Evolutionary conservation across 2,329 filamentous ascomycete species (phyloP), one percentile per base, ranked within the genome.

Genomic region (Apiospora rasikravindrae): DNA sequence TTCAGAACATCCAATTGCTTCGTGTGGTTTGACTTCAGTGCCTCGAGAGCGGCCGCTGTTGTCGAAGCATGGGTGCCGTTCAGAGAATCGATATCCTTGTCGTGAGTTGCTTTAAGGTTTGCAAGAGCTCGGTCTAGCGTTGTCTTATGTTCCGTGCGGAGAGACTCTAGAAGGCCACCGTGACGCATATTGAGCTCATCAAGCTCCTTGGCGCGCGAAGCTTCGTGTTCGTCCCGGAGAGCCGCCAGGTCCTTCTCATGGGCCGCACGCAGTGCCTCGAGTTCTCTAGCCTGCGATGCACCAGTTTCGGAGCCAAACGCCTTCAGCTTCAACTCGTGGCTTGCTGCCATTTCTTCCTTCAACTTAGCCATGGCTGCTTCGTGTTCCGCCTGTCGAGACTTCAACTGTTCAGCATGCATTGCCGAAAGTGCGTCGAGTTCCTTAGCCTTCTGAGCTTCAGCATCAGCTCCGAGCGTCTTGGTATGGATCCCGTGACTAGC

Each of bases 131-230:
- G 26, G 37, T 74, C 72, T 47, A 74, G 66, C 33, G 69, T 33
- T 44, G 68, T 29, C 61, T 72, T 69, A 16, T 74, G 73, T 57
- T 74, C 73, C 61, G 74, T 53, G 33, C 75, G 76, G 40, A 79
- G 68, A 14, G 75, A 74, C 33, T 75, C 74, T 2, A 79, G 67
- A 1, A 77, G 72, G 7, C 74, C 42, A 61, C 67, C 73, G 73
- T 80, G 78, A 13, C 71, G 57, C 29, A 73, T 73, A 45, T 76
- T 76, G n/a, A 77, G 73, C 42, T 77, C 73, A 26, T 77, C 71
- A 22, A 78, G 47, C 70, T 79, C 73, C 49, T 74, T 71, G 61
- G 53, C 44, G 24, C 70, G 69, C 26, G 70, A 71, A 67, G 68
- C 29, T 49, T 69, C 76, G 42, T 79, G 76, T 7, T 77, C 74